Evolutionary conservation across 352 stramenopile species (phyloP), one percentile per base, ranked within the genome.

Genomic region (Phytophthora capsici): DNA sequence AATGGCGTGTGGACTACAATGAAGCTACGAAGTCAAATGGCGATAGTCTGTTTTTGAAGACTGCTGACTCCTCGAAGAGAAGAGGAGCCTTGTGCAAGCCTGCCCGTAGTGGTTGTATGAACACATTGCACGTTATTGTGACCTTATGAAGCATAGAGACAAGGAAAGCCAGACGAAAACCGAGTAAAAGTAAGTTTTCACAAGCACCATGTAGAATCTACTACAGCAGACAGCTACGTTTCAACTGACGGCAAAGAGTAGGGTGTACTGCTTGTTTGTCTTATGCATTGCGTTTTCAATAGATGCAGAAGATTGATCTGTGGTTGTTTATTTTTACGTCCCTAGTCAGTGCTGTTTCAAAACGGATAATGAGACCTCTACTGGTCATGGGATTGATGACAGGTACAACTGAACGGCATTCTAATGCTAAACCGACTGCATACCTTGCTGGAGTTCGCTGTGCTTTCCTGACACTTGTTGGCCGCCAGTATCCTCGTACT

Each of bases 1-100:
- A 66, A 67, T 74, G 69, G 59, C 58, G 62, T 75, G 57, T 73
- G 66, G 58, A 68, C 48, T 73, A 75, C 71, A 78, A 73, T 75
- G 66, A 73, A 73, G 61, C 51, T 69, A 69, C 57, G 34, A 73
- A 73, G 57, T 67, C 25, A 67, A 78, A 72, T 61, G 57, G 53
- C 46, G 37, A 32, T 14, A 34, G 28, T 63, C 10, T 22, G 32
- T 71, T 41, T 59, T 52, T 66, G 22, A 54, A 65, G 53, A 66
- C 38, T 57, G 50, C 43, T 62, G 43, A 46, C 40, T 32, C 57
- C 50, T 72, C 45, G 54, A 73, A 70, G 47, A 64, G 70, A 78
- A 78, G 70, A 78, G 70, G 59, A 61, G 55, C 7, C 17, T 56
- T 54, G 38, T 57, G 36, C 53, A 53, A 62, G 43, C 47, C 25